Evolutionary conservation across 2,329 filamentous ascomycete genomes (phyloP), one percentile per base, ranked within the genome.

Genomic region (Hymenoscyphus fructigenus): DNA sequence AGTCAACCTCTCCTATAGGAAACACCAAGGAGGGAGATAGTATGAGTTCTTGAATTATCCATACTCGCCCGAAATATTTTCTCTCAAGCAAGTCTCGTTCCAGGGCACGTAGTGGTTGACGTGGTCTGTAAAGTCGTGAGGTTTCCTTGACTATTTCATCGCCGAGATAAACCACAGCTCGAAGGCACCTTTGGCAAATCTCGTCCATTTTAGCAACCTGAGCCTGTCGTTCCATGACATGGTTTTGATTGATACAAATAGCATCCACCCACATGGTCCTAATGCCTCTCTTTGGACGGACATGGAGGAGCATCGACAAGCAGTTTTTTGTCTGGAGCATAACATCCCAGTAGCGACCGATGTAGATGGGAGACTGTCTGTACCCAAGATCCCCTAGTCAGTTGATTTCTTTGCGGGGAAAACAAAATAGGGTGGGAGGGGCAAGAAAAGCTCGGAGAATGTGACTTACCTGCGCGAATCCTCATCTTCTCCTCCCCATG

Each of bases 311-410:
- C 68, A 76, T 70, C 1, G 66, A 66, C 55, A 59, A 65, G 62
- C 74, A 76, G 44, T 76, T 77, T 5, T 65, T 67, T 0, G 73
- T 75, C 32, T 73, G 73, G 1, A 75, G 60, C 0, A 72, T 41
- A 0, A 76, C 62, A 50, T 76, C 73, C 71, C 74, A 76, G 36
- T 68, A 74, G 0, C 59, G 36, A 0, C 73, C 74, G 23, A 74
- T 57, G 32, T 55, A 75, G 10, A 75, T 63, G 26, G 72, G 74
- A 47, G 6, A 20, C 9, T 23, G 44, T 47, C 44, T n/a, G 34
- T 9, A 36, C 34, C 34, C 7, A 36, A 5, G 34, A 36, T 36
- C 34, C 34, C 3, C 4, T 2, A 36, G 34, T 36, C 34, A 36
- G 34, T 36, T 36, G 2, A 36, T 36, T 12, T 36, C 4, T 36